phyloP scores from a whole-genome alignment of 75 land plant genomes.

The Selaginella moellendorffii region DNA sequence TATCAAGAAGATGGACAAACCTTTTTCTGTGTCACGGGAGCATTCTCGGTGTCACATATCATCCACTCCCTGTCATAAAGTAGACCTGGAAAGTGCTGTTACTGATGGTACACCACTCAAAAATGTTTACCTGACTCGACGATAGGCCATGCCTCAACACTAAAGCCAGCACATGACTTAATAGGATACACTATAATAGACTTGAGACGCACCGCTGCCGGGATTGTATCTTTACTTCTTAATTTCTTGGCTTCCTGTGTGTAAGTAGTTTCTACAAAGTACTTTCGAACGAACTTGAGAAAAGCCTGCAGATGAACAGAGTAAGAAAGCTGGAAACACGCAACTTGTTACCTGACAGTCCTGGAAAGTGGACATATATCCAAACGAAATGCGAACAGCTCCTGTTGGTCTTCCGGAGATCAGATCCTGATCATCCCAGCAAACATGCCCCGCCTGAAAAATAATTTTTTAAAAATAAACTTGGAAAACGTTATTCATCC shows the following conservation, averaged over 20 bases:
- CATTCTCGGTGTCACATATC: slow-evolving; percentile 42
- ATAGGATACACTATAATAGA: slow-evolving; percentile 70
- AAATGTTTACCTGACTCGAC: slow-evolving; percentile 37
- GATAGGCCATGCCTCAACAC: slow-evolving; percentile 58
- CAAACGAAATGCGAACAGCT: slow-evolving; percentile 85
- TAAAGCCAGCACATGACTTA: slow-evolving; percentile 88
- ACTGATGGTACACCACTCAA: background rate
- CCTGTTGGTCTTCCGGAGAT: slow-evolving; percentile 85
- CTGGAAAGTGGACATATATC: slow-evolving; percentile 91
- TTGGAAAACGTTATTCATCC: background rate
- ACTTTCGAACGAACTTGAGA: slow-evolving; percentile 13
- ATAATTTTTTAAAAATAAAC: background rate
- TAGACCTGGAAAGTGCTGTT: slow-evolving; percentile 40
- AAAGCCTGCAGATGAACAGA: slow-evolving; percentile 12
- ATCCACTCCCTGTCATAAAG: slow-evolving; percentile 86
- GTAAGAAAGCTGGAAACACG: background rate
- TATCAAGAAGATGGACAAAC: no score
- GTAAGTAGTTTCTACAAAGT: slow-evolving; percentile 14
- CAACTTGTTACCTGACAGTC: slow-evolving; percentile 48
- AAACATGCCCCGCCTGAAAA: slow-evolving; percentile 75
- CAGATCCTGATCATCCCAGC: slow-evolving; percentile 92
- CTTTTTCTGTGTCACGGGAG: slow-evolving; percentile 81
- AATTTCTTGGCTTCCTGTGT: slow-evolving; percentile 2
- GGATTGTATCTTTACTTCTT: background rate
- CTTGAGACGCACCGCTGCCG: slow-evolving; percentile 19